Evolutionary conservation across 768 basidiomycete species (phyloP).

Genomic region (Bullera alba): DNA sequence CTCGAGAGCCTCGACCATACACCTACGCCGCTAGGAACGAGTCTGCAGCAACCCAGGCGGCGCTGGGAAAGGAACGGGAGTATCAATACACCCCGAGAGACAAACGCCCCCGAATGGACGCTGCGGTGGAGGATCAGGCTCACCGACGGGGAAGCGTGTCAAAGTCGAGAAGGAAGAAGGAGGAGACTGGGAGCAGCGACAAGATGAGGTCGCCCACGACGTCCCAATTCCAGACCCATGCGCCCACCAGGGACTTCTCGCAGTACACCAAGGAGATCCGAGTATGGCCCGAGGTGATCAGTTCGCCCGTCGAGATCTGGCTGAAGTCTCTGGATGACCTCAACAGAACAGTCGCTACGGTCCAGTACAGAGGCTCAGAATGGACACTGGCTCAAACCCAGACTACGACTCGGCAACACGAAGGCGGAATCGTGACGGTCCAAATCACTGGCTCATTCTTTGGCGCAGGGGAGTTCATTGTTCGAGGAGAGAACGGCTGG

Average conservation of each 20-base stretch:
- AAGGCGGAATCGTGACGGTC: slow-evolving; percentile 31
- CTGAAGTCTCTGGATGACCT: slow-evolving; percentile 26
- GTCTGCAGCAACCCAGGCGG: slow-evolving; percentile 5
- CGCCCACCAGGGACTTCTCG: slow-evolving; percentile 14
- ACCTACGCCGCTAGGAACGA: slow-evolving; percentile 24
- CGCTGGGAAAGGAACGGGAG: slow-evolving; percentile 7
- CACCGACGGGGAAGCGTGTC: slow-evolving; percentile 17
- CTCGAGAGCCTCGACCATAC: slow-evolving; percentile 36
- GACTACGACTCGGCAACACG: slow-evolving; percentile 1
- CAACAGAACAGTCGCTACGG: slow-evolving; percentile 8
- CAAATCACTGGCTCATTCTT: slow-evolving; percentile 29
- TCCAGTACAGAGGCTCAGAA: slow-evolving; percentile 26
- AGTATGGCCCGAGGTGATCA: slow-evolving; percentile 27
- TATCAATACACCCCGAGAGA: slow-evolving; percentile 26
- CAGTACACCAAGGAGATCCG: slow-evolving; percentile 10
- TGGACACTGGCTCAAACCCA: slow-evolving; percentile 21
- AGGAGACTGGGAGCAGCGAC: too few species aligned
- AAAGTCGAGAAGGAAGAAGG: slow-evolving; percentile 20
- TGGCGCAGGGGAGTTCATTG: slow-evolving; percentile 16
- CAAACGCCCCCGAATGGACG: slow-evolving; percentile 35
- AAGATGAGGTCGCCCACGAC: slow-evolving; percentile 5
- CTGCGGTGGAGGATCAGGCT: slow-evolving; percentile 33
- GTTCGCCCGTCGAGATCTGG: slow-evolving; percentile 30
- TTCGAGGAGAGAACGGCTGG: slow-evolving; percentile 37
- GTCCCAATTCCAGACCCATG: not conserved